Conservation (phyloP, 2,329 filamentous ascomycete species). For the Colletotrichum filicis region DNA sequence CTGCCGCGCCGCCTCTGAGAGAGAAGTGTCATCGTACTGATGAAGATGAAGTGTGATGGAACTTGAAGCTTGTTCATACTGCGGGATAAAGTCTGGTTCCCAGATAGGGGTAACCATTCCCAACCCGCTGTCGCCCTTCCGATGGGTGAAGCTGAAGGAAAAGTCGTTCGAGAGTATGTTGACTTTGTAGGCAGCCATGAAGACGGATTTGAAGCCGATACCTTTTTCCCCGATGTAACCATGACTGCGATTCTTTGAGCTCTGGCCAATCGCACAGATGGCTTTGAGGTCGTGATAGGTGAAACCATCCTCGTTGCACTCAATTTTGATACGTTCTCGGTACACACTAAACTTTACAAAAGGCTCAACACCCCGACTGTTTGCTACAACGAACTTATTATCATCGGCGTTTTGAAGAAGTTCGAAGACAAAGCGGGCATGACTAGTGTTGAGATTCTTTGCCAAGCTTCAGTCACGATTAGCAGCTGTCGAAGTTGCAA, state of each 20-base stretch:
- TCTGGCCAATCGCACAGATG: conserved; percentile 57
- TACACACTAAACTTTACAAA: conserved; percentile 48
- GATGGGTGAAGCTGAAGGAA: conserved; percentile 56
- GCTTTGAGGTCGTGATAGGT: conserved; percentile 52
- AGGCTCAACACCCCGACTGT: conserved; percentile 40
- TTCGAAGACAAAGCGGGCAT: conserved; percentile 61
- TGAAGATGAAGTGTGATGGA: conserved; percentile 51
- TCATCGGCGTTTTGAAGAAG: conserved; percentile 66
- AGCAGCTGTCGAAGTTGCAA: not conserved
- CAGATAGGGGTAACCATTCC: conserved; percentile 62
- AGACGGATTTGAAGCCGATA: conserved; percentile 64
- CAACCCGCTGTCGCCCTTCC: conserved; percentile 53
- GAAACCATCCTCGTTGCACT: conserved; percentile 64
- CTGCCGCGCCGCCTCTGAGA: conserved; percentile 28
- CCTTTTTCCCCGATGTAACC: conserved; percentile 61
- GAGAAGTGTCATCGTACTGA: conserved; percentile 37
- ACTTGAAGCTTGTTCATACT: conserved; percentile 39
- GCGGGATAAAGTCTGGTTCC: conserved; percentile 41
- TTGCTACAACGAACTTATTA: conserved; percentile 51
- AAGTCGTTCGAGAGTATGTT: conserved; percentile 56
- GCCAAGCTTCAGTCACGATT: conserved; percentile 46
- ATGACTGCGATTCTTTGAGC: conserved; percentile 53
- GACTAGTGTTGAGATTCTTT: conserved; percentile 53
- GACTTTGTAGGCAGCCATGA: conserved; percentile 57
- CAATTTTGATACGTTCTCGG: conserved; percentile 52